These are phyloP conservation scores for Mucor indicus DNA, from an alignment of 371 early-diverging fungal species.

Conservation along the genomic window DNA sequence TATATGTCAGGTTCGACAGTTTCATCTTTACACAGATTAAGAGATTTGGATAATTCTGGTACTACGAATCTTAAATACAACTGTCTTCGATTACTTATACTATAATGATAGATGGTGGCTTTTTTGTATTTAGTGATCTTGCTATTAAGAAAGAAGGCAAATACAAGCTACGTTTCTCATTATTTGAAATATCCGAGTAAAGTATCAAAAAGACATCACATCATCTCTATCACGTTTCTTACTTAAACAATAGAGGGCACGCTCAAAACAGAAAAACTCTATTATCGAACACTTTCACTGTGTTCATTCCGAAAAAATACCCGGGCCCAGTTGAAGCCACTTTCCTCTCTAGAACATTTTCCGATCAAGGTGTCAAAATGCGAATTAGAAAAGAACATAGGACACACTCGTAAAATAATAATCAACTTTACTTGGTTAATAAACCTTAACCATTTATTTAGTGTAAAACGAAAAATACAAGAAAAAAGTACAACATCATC, in stretches of 20 bases:
- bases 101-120: conserved; percentile 79
- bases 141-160: conserved; percentile 82
- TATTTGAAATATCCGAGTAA: conserved; percentile 82
- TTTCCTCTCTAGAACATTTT: conserved; percentile 76
- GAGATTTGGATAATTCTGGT: conserved; percentile 67
- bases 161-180: conserved; percentile 77
- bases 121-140: conserved; percentile 92
- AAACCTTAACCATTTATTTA: too few species aligned
- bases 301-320: conserved; percentile 81
- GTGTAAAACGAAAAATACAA: conserved; percentile 11
- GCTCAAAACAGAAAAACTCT: conserved; percentile 69
- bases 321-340: conserved; percentile 89
- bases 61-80: conserved; percentile 1
- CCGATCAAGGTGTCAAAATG: conserved; percentile 90
- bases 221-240: too few species aligned
- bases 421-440: too few species aligned
- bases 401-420: conserved; percentile 20
- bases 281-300: conserved; percentile 68
- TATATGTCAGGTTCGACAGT: conserved; percentile 71
- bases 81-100: too few species aligned
- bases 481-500: not conserved
- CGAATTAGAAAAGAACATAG: conserved; percentile 70
- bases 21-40: conserved; percentile 77
- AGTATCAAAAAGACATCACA: too few species aligned
- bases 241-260: conserved; percentile 42